Conservation (phyloP, 176 grass and related monocot genomes). For the Echinochloa phyllopogon region DNA sequence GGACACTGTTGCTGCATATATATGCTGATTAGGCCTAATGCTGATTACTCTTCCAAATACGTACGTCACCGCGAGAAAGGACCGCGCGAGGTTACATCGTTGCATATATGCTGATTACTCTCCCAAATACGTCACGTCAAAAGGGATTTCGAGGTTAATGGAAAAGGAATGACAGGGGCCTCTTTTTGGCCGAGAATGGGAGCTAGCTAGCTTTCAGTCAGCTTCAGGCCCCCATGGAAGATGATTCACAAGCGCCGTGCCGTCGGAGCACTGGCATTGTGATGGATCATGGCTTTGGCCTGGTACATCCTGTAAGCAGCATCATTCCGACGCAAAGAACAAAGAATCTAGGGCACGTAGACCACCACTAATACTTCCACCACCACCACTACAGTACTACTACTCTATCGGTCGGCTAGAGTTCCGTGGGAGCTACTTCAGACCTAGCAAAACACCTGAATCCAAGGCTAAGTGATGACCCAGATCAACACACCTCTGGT, state of each 20-base stretch:
- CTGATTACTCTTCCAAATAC: neutral
- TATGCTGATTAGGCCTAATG: too few relatives aligned
- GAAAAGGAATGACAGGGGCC: neutral
- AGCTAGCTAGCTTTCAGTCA: neutral
- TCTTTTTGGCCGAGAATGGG: neutral
- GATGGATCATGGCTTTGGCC: conserved; percentile 11
- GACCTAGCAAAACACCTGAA: neutral
- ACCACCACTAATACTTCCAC: neutral
- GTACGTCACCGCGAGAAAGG: neutral
- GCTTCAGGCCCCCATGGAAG: neutral
- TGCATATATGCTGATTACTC: neutral
- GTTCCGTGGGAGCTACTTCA: neutral
- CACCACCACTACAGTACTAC: neutral
- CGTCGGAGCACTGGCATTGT: conserved; percentile 21
- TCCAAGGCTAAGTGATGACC: neutral
- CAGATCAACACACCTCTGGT: neutral
- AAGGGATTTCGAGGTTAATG: neutral
- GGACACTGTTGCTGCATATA: neutral
- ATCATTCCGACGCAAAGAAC: conserved; percentile 2
- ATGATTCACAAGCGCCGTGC: neutral
- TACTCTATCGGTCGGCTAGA: neutral
- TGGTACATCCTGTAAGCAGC: neutral
- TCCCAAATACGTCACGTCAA: neutral
- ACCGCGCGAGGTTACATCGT: neutral
- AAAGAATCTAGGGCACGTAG: conserved; percentile 9